These are phyloP conservation scores for Mucor mucedo DNA, from an alignment of 371 early-diverging fungal genomes.

Conservation along the genomic window DNA sequence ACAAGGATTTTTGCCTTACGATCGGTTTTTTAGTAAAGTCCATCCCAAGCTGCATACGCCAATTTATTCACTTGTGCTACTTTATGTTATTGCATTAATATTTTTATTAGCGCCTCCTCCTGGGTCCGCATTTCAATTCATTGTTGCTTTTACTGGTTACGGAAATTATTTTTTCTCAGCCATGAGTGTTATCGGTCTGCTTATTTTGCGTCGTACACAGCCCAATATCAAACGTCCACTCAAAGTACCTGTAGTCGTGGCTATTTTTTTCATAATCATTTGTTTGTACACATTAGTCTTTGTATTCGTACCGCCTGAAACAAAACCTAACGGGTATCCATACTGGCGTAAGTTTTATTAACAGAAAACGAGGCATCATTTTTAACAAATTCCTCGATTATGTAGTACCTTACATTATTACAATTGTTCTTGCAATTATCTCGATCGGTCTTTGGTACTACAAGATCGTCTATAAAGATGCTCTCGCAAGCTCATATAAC, in stretches of 20 bases:
- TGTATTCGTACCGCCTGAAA: conserved; percentile 30
- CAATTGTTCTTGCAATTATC: conserved; percentile 17
- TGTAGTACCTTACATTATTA: conserved; percentile 30
- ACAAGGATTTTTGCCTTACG: conserved; percentile 30
- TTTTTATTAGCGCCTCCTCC: conserved; percentile 34
- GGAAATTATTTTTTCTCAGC: conserved; percentile 31
- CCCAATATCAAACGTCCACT: conserved; percentile 29
- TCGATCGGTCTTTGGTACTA: conserved; percentile 32
- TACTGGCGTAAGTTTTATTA: conserved; percentile 26
- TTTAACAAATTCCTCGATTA: no score
- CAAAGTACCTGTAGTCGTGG: conserved; percentile 20
- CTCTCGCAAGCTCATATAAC: conserved; percentile 26
- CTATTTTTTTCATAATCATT: conserved; percentile 25
- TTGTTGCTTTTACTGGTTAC: conserved; percentile 29
- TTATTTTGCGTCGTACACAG: conserved; percentile 26
- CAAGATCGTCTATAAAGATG: conserved; percentile 18
- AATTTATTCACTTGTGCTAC: conserved; percentile 16
- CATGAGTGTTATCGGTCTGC: conserved; percentile 25
- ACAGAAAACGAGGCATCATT: no score
- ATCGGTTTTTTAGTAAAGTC: conserved; percentile 28
- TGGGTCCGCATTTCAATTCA: conserved; percentile 30
- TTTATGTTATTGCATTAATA: conserved; percentile 24
- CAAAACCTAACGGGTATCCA: conserved; percentile 24
- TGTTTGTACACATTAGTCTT: conserved; percentile 32
- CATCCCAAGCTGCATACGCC: conserved; percentile 32